phyloP scores from a whole-genome alignment of 163 green algal species.

The Coccomyxa subellipsoidea region DNA sequence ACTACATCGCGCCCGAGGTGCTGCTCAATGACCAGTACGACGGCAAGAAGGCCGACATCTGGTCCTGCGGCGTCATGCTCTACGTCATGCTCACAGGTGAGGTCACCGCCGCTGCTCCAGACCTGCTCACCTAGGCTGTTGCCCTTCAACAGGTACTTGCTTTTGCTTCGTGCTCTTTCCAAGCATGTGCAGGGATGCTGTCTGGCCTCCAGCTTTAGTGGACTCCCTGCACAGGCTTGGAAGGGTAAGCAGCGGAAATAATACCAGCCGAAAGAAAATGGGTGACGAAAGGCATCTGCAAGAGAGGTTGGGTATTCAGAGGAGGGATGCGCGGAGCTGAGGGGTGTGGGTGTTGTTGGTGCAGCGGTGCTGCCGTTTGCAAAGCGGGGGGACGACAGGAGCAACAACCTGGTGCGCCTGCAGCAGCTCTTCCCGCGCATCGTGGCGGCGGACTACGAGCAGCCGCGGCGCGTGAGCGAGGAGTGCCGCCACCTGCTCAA shows the following conservation, averaged over 20 bases:
- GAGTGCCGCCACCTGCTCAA: conserved; percentile 65
- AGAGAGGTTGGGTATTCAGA: neutral
- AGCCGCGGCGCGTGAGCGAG: conserved; percentile 58
- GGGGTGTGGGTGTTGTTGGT: neutral
- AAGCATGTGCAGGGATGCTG: no score
- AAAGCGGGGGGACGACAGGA: conserved; percentile 40
- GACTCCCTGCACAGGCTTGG: no score
- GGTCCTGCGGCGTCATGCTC: conserved; percentile 86
- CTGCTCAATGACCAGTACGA: conserved; percentile 34
- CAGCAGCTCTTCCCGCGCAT: conserved; percentile 85
- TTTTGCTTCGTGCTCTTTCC: no score
- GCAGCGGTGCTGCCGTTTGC: conserved; percentile 86
- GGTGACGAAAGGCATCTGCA: no score
- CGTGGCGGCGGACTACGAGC: conserved; percentile 67
- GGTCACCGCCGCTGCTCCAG: neutral
- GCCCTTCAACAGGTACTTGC: no score
- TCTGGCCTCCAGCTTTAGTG: no score
- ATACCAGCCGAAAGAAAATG: no score
- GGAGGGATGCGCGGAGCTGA: neutral
- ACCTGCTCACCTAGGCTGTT: no score
- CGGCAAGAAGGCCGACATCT: conserved; percentile 78
- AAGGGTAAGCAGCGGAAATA: no score
- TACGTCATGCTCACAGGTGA: conserved; percentile 81
- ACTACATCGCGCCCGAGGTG: conserved; percentile 51
- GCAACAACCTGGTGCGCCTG: conserved; percentile 38